Percentiles rank a stretch among this genome's conserved stretches.
phyloP scores from a whole-genome alignment of 345 rosid genomes.

The Euphorbia lathyris region DNA sequence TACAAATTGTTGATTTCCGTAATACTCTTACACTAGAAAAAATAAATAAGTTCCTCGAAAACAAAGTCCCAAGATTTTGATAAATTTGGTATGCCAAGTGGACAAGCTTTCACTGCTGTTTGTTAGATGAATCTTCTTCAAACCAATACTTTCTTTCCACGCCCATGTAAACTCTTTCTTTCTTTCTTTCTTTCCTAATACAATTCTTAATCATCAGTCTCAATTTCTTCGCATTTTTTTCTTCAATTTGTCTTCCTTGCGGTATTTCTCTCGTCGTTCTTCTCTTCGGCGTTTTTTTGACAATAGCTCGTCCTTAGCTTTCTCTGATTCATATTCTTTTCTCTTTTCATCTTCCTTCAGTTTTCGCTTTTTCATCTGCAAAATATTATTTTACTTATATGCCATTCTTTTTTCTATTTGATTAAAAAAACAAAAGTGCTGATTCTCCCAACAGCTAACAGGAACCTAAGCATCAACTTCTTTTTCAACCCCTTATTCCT shows the following conservation, averaged over 20 bases:
- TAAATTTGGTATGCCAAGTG: no score
- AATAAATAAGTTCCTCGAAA: no score
- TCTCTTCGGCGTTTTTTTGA: constrained; percentile 73
- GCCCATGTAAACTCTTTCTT: no score
- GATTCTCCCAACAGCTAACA: no score
- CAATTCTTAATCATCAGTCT: constrained; percentile 22
- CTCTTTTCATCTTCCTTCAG: constrained; percentile 57
- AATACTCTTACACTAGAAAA: no score
- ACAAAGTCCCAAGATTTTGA: no score
- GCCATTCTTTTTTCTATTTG: not conserved
- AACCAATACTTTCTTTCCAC: no score
- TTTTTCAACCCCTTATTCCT: not conserved
- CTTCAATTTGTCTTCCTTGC: constrained; percentile 58
- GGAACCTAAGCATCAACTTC: not conserved
- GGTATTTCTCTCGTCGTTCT: constrained; percentile 68
- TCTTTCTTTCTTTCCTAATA: no score
- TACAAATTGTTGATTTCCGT: no score
- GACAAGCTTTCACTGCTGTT: no score
- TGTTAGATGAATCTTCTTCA: no score
- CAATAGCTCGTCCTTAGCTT: constrained; percentile 63
- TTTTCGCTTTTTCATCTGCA: constrained; percentile 66
- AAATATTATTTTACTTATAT: not conserved
- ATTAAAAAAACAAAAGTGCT: not conserved
- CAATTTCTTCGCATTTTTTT: constrained; percentile 45
- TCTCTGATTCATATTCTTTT: constrained; percentile 47